These are phyloP conservation scores for Pholiota microspora DNA, from an alignment of 768 basidiomycete species.

Conservation along the genomic window DNA sequence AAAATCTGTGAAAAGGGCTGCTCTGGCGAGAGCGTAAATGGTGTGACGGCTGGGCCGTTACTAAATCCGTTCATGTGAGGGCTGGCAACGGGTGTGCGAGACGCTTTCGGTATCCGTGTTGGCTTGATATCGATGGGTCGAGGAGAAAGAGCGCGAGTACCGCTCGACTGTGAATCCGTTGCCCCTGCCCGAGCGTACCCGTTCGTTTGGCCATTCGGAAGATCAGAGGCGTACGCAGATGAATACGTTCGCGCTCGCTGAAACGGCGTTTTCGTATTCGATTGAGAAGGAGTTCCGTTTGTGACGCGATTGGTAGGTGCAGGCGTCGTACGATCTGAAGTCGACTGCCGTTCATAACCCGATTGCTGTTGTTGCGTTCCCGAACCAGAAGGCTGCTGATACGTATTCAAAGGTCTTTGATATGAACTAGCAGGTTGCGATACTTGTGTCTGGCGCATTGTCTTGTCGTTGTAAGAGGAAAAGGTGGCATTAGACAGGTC, in stretches of 20 bases:
- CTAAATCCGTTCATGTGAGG: conserved; percentile 22
- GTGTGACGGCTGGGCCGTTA: conserved; percentile 20
- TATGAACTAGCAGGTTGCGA: conserved; percentile 8
- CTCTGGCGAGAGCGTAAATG: conserved; percentile 14
- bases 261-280: conserved; percentile 24
- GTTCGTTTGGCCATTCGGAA: conserved; percentile 25
- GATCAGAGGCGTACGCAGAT: conserved; percentile 50
- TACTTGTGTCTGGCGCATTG: conserved; percentile 11
- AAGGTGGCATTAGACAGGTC: conserved; percentile 19
- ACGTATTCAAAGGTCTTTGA: too few relatives aligned
- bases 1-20: conserved; percentile 15
- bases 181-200: conserved; percentile 28
- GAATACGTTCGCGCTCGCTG: conserved; percentile 67
- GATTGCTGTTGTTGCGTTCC: conserved; percentile 11
- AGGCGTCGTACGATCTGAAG: conserved; percentile 19
- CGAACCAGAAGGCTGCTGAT: conserved; percentile 6
- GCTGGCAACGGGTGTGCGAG: conserved; percentile 21
- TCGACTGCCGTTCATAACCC: conserved; percentile 14
- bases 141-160: conserved; percentile 43
- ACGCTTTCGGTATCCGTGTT: conserved; percentile 51
- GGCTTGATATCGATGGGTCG: conserved; percentile 43
- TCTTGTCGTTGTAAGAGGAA: conserved; percentile 16
- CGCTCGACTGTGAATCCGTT: conserved; percentile 28
- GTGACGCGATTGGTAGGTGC: conserved; percentile 26
- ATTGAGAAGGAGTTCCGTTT: conserved; percentile 24